Conservation (phyloP, 768 basidiomycete species). For the Termitomyces titanicus region DNA sequence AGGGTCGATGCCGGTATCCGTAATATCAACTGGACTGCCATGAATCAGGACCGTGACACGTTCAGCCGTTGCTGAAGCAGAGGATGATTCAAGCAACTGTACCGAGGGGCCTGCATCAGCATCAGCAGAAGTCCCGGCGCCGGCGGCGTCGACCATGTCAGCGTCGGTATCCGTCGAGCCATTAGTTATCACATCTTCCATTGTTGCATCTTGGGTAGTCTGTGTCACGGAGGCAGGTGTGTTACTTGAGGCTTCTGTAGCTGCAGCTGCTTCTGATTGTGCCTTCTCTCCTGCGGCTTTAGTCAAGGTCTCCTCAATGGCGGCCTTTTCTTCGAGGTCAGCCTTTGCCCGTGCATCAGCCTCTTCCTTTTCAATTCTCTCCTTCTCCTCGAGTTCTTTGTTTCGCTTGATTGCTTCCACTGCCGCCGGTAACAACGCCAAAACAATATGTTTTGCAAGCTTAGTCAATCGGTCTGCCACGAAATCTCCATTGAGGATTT, state of each 20-base stretch:
- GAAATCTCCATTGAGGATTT: slow-evolving; percentile 75
- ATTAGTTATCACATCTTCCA: slow-evolving; percentile 26
- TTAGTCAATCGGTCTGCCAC: slow-evolving; percentile 63
- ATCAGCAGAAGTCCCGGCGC: slow-evolving; percentile 37
- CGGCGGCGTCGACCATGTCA: slow-evolving; percentile 9
- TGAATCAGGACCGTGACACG: slow-evolving; percentile 89
- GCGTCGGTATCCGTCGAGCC: slow-evolving; percentile 34
- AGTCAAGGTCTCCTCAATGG: slow-evolving; percentile 26
- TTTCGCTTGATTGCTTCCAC: slow-evolving; percentile 57
- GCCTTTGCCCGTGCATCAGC: slow-evolving; percentile 33
- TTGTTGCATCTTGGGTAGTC: slow-evolving; percentile 25
- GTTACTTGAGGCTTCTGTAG: slow-evolving; percentile 25
- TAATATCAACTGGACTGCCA: slow-evolving; percentile 93
- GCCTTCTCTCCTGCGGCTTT: slow-evolving; percentile 34
- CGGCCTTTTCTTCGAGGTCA: slow-evolving; percentile 28
- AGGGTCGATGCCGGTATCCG: slow-evolving; percentile 97
- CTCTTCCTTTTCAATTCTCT: slow-evolving; percentile 37
- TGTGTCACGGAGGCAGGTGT: slow-evolving; percentile 9
- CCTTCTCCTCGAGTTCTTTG: slow-evolving; percentile 57
- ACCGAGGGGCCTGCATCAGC: slow-evolving; percentile 15
- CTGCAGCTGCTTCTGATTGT: slow-evolving; percentile 26
- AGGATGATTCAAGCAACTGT: slow-evolving; percentile 19
- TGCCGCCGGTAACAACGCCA: slow-evolving; percentile 79
- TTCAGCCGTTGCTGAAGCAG: slow-evolving; percentile 32
- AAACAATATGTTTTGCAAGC: slow-evolving; percentile 64